A percentile compares a stretch with the other conserved stretches of the same genome.
Conservation (phyloP, 2,329 filamentous ascomycete genomes). For the Grosmannia clavigera region DNA sequence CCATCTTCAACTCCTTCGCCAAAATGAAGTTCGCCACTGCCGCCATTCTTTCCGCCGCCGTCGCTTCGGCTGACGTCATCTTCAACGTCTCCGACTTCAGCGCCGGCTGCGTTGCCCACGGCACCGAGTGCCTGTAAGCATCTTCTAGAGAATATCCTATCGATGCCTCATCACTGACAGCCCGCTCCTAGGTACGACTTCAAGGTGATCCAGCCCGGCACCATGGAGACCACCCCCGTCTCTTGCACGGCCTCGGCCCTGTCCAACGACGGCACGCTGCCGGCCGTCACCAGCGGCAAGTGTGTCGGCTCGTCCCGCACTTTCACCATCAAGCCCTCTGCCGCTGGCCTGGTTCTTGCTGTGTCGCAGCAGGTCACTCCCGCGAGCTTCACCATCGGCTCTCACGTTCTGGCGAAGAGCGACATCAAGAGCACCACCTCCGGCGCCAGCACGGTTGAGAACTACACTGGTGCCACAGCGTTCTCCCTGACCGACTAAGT, state of each 20-base stretch:
- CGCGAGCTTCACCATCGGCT: neutral
- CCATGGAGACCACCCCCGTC: neutral
- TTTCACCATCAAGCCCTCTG: neutral
- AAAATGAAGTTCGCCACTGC: conserved; percentile 1
- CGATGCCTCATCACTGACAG: neutral
- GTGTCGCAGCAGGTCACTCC: neutral
- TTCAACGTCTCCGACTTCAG: neutral
- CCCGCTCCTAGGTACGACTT: neutral
- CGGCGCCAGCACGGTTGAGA: neutral
- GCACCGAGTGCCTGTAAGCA: neutral
- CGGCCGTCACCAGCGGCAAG: neutral
- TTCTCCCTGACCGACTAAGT: neutral
- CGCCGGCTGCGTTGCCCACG: neutral
- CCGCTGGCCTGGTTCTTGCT: neutral
- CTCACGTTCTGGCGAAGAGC: neutral
- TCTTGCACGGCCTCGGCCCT: neutral
- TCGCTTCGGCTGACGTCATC: neutral
- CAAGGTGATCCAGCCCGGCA: neutral
- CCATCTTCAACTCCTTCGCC: neutral
- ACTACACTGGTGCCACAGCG: neutral
- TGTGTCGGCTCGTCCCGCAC: conserved; percentile 1
- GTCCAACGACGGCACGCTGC: neutral
- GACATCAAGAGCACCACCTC: neutral
- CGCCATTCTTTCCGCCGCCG: neutral
- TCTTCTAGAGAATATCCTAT: neutral